Percentiles rank a stretch among this genome's conserved stretches.
Evolutionary conservation across 2,329 filamentous ascomycete genomes (phyloP).

Genomic region (Harringtonia aguacate): DNA sequence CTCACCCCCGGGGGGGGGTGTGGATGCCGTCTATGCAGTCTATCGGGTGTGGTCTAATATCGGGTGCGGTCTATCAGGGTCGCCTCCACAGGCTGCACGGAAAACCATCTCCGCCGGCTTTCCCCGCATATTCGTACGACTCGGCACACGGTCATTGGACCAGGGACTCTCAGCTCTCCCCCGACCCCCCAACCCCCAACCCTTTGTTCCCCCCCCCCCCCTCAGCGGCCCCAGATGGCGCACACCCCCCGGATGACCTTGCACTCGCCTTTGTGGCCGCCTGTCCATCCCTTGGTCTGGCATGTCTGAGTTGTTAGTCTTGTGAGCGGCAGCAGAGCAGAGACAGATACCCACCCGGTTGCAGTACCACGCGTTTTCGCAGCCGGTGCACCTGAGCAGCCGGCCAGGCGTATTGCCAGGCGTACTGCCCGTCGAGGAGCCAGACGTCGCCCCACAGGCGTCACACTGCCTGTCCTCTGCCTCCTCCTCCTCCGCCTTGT

Average conservation of each 20-base stretch:
- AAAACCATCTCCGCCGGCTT: too few relatives aligned
- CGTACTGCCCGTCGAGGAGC: neutral
- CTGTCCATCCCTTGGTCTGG: conserved; percentile 30
- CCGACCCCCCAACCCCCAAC: too few relatives aligned
- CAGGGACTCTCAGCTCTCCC: too few relatives aligned
- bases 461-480: neutral
- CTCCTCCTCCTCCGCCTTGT: conserved; percentile 1
- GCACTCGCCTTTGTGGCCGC: conserved; percentile 32
- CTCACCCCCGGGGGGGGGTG: too few relatives aligned
- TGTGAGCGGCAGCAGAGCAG: neutral
- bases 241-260: conserved; percentile 29
- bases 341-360: conserved; percentile 26
- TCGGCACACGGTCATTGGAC: too few relatives aligned
- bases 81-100: too few relatives aligned
- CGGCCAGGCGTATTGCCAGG: neutral
- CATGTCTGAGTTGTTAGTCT: conserved; percentile 23
- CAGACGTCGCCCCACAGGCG: neutral
- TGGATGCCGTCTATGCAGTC: too few relatives aligned
- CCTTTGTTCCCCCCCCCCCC: too few relatives aligned
- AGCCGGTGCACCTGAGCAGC: conserved; percentile 31
- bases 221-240: conserved; percentile 20
- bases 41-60: too few relatives aligned
- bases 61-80: too few relatives aligned
- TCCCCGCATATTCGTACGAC: too few relatives aligned
- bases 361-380: conserved; percentile 32